phyloP scores from a whole-genome alignment of 306 rosid genomes.

The Prunus persica region Prunus_persica_NCBIv2 NC_034010.1:27271501-27272000 shows the following conservation, averaged over 20 bases:
- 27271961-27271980: not conserved
- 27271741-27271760: constrained; percentile 57
- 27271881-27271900: not conserved
- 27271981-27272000: not conserved
- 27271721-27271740: constrained; percentile 54
- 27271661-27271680: constrained; percentile 66
- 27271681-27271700: constrained; percentile 62
- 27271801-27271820: not conserved
- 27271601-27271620: constrained; percentile 51
- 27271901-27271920: not conserved
- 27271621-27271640: constrained; percentile 98
- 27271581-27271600: not conserved
- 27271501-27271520: constrained; percentile 56
- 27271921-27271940: not conserved
- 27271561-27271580: not conserved
- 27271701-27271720: constrained; percentile 91
- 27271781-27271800: too few species aligned
- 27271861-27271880: not conserved
- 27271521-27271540: not conserved
- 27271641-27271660: constrained; percentile 73
- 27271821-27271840: not conserved
- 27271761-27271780: not conserved
- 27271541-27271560: too few species aligned
- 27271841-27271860: not conserved
- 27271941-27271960: constrained; percentile 10